A percentile compares a stretch with the other conserved stretches of the same genome.
Conservation (phyloP, 306 rosid species). For the Trifolium pratense region DNA sequence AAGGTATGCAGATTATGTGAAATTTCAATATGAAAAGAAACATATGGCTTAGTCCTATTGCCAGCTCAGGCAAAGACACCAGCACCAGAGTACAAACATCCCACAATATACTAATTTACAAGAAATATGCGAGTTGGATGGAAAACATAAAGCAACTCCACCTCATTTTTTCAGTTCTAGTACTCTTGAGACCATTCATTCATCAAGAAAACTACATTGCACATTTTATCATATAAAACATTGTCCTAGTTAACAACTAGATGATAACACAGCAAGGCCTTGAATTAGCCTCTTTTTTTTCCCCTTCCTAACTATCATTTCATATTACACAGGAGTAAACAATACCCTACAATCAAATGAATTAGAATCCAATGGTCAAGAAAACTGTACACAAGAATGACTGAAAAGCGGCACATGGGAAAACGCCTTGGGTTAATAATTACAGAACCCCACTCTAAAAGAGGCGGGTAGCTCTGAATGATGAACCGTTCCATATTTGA, state of each 20-base stretch:
- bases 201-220: conserved; percentile 14
- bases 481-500: conserved; percentile 58
- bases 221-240: conserved; percentile 1
- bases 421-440: conserved; percentile 54
- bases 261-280: conserved; percentile 28
- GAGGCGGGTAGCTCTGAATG: conserved; percentile 68
- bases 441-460: conserved; percentile 65
- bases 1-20: too few species aligned
- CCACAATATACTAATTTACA: not conserved
- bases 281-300: conserved; percentile 29
- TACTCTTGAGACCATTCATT: conserved; percentile 26
- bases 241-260: not conserved
- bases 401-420: conserved; percentile 49
- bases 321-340: conserved; percentile 58
- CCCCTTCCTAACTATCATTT: conserved; percentile 47
- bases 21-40: too few species aligned
- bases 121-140: not conserved
- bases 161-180: conserved; percentile 7
- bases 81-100: not conserved
- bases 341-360: conserved; percentile 66
- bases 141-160: not conserved
- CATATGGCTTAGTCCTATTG: too few species aligned
- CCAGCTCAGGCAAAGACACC: not conserved
- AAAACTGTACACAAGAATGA: conserved; percentile 86
- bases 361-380: conserved; percentile 63